These are phyloP conservation scores for Rhynchospora breviuscula DNA, from an alignment of 176 grass and related monocot species.

Conservation along the genomic window DNA sequence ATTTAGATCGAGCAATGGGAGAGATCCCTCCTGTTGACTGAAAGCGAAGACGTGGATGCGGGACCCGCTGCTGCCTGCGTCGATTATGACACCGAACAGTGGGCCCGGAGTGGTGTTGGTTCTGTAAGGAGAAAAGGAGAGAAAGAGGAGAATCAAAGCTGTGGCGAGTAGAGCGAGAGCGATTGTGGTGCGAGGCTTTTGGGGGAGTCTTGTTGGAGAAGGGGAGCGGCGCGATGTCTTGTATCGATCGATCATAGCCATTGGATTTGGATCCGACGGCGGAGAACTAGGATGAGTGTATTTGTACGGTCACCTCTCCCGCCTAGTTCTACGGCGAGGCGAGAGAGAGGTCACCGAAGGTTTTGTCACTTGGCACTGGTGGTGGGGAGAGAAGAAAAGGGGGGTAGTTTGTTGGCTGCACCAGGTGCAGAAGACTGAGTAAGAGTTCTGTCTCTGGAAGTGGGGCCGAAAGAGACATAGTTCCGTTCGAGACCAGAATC, in stretches of 20 bases:
- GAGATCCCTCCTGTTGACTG: conserved; percentile 30
- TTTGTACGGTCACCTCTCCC: conserved; percentile 1
- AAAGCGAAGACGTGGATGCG: conserved; percentile 64
- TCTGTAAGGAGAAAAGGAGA: conserved; percentile 10
- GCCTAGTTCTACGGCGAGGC: conserved; percentile 9
- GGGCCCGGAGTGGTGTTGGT: neutral
- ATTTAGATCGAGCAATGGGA: conserved; percentile 53
- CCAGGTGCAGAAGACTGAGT: neutral
- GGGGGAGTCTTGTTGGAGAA: neutral
- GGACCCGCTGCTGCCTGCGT: conserved; percentile 75
- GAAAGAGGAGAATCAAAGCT: conserved; percentile 16
- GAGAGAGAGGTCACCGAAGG: neutral
- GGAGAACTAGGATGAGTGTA: neutral
- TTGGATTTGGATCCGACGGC: neutral
- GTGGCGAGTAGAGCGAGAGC: neutral
- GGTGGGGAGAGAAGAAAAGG: neutral
- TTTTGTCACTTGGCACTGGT: neutral
- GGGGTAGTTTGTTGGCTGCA: neutral
- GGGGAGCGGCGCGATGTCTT: neutral
- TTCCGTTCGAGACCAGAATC: neutral
- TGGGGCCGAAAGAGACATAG: neutral
- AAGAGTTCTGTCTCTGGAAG: neutral
- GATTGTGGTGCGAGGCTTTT: neutral
- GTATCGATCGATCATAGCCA: conserved; percentile 9
- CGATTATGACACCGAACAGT: conserved; percentile 58